Evolutionary conservation across 352 stramenopile species (phyloP), one percentile per base, ranked within the genome.

Genomic region (Globisporangium cystogenes): DNA sequence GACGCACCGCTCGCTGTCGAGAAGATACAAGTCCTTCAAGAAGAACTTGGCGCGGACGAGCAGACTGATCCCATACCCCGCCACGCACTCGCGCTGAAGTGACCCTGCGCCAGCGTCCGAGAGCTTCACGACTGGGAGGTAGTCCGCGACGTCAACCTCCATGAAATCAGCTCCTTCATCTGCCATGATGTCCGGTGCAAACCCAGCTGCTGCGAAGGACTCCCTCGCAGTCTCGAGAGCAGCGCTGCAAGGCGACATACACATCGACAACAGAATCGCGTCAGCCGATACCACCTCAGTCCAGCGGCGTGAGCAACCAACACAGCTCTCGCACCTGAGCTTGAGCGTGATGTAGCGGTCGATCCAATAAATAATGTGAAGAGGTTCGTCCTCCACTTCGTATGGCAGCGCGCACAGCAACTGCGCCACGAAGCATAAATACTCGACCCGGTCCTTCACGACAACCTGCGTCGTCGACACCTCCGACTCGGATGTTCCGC

Each of bases 281-380:
- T 24, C 31, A 31, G 21, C 24, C 31, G 33, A 2, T 7, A n/a
- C 4, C 27, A 18, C 14, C 4, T n/a, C 33, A 27, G 8, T 1
- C n/a, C 18, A 36, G 8, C 33, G 0, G 12, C 14, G 12, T 12
- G 3, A 39, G 1, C 33, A 39, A 39, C 33, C 33, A 11, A 16
- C 14, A 18, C 14, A 5, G 14, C n/a, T 12, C 11, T 58, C 78
- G 35, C 78, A 95, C 85, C 78, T 66, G 36, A 93, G 76, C 55
- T 82, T 84, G 59, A 95, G 76, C 36, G 82, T 87, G 29, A 83
- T 72, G 51, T 79, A 77, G 49, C 82, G 85, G 57, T 93, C 93
- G 64, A 93, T 88, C 52, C 74, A 70, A 72, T 94, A 92, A 70
- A 95, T 91, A 71, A 95, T 66, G 58, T 84, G 86, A 21, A 95